Conservation (phyloP, 2,329 filamentous ascomycete species). For the Akanthomyces lecanii region DNA sequence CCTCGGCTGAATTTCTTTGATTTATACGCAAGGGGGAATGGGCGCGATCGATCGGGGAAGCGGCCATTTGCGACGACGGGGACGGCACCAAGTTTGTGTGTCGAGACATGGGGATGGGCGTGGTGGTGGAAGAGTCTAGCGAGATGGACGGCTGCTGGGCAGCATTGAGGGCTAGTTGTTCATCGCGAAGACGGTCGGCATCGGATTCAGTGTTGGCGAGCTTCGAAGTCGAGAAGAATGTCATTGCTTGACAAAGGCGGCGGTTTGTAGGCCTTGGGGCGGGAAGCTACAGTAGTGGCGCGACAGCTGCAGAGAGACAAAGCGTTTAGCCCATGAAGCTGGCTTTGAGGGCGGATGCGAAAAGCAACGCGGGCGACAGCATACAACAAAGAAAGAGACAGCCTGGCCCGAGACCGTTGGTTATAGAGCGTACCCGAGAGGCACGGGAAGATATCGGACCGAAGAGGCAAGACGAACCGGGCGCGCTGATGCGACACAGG, state of each 20-base stretch:
- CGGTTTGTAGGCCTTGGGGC: not conserved
- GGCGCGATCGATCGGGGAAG: conserved; percentile 2
- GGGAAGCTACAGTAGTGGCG: not conserved
- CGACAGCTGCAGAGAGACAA: not conserved
- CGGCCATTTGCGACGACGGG: not conserved
- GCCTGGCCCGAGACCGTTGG: not conserved
- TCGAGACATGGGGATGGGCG: not conserved
- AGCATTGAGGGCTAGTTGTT: not conserved
- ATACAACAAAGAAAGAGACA: not conserved
- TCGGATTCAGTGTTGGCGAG: not conserved
- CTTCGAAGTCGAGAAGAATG: not conserved
- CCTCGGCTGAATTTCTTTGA: not conserved
- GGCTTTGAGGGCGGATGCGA: not conserved
- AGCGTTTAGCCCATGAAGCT: not conserved
- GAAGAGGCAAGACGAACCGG: not conserved
- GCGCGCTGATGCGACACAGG: not conserved
- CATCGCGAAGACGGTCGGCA: not conserved
- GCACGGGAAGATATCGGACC: not conserved
- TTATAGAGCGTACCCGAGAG: not conserved
- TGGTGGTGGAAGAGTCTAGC: not conserved
- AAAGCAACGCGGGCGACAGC: not conserved
- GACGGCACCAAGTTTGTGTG: not conserved
- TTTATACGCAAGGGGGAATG: not conserved
- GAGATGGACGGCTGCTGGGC: not conserved
- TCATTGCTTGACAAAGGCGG: conserved; percentile 12